Conservation (phyloP, 2,329 filamentous ascomycete genomes). For the Cercospora sesami region DNA sequence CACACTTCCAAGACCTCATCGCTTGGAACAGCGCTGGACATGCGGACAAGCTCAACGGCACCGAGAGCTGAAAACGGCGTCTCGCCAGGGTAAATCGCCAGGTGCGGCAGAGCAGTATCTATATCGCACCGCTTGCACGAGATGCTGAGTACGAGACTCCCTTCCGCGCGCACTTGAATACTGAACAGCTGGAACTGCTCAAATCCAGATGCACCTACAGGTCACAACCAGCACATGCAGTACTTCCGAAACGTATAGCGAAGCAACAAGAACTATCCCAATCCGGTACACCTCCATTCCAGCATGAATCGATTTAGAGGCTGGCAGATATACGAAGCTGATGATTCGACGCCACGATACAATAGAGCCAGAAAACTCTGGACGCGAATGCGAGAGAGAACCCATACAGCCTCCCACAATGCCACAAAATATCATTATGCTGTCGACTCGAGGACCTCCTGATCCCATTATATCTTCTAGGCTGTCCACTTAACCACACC, state of each 20-base stretch:
- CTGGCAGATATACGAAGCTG: background rate
- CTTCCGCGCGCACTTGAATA: background rate
- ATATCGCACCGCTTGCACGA: background rate
- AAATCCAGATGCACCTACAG: background rate
- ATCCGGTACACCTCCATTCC: background rate
- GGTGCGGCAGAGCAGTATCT: background rate
- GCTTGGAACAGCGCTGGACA: background rate
- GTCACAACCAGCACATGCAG: background rate
- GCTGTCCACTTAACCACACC: background rate
- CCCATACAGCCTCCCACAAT: background rate
- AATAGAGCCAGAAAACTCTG: background rate
- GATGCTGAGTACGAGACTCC: background rate
- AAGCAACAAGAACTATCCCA: background rate
- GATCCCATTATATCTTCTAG: background rate
- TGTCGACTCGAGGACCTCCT: background rate
- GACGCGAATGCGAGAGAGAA: background rate
- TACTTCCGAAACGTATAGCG: background rate
- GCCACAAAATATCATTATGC: background rate
- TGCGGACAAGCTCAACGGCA: background rate
- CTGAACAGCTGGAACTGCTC: background rate
- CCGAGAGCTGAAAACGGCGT: background rate
- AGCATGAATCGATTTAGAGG: background rate
- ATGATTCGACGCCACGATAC: background rate
- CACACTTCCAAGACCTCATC: background rate
- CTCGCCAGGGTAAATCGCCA: background rate